These are phyloP conservation scores for Triangularia setosa DNA, from an alignment of 2,329 filamentous ascomycete genomes.

Conservation along the genomic window DNA sequence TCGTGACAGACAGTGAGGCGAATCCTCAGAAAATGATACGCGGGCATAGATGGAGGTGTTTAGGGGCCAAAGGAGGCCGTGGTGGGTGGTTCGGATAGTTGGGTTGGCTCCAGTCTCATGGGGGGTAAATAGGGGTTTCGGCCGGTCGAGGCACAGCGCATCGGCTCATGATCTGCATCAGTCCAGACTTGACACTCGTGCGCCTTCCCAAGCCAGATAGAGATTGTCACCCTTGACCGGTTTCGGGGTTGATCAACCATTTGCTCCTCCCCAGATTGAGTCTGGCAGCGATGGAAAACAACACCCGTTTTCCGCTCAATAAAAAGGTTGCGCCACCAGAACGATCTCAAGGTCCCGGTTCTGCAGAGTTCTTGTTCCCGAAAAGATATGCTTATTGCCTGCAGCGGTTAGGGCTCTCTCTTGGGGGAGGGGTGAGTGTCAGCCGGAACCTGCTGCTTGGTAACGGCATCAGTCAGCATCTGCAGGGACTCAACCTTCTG, in stretches of 20 bases:
- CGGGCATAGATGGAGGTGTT: neutral
- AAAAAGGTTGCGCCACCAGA: slow-evolving; percentile 1
- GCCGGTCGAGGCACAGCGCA: neutral
- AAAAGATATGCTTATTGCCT: slow-evolving; percentile 2
- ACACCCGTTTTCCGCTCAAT: neutral
- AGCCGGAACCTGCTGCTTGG: slow-evolving; percentile 8
- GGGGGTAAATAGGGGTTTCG: neutral
- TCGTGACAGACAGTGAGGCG: neutral
- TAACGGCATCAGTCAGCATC: slow-evolving; percentile 7
- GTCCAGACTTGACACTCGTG: neutral
- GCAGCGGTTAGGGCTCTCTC: neutral
- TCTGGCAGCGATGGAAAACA: neutral
- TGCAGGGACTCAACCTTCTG: neutral
- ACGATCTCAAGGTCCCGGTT: neutral
- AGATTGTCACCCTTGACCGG: neutral
- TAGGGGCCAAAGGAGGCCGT: neutral
- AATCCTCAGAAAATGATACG: neutral
- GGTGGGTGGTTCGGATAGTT: neutral
- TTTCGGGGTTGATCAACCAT: neutral
- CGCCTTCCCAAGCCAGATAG: neutral
- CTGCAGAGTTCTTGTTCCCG: slow-evolving; percentile 5
- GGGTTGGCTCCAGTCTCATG: neutral
- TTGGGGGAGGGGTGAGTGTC: neutral
- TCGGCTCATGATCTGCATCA: neutral
- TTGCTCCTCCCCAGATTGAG: neutral